Evolutionary conservation across 176 grass and related monocot species (phyloP).

Genomic region (Oryza officinalis): DNA sequence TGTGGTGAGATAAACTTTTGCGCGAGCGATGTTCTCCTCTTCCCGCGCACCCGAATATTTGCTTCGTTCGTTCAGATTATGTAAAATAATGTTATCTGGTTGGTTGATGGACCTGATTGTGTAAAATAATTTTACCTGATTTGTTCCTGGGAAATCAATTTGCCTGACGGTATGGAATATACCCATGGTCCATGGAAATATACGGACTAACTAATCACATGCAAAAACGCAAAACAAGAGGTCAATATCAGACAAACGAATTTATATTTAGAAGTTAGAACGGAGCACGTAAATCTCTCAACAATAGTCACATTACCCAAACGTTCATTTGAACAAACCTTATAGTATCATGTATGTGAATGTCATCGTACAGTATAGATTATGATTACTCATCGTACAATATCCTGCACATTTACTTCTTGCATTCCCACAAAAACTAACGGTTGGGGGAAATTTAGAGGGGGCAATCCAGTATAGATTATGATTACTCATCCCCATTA

Average conservation of each 20-base stretch:
- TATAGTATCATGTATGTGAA: not conserved
- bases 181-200: not conserved
- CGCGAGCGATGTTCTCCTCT: not conserved
- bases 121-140: not conserved
- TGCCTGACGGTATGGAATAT: not conserved
- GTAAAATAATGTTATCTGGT: slow-evolving; percentile 2
- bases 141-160: not conserved
- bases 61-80: slow-evolving; percentile 12
- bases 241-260: not conserved
- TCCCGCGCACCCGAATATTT: not conserved
- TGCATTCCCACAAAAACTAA: not conserved
- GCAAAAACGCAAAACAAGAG: not conserved
- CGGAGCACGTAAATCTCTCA: not conserved
- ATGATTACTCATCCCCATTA: not conserved
- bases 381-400: no score
- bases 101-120: not conserved
- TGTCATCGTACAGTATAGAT: not conserved
- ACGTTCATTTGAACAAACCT: not conserved
- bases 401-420: not conserved
- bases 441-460: no score
- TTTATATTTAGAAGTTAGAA: not conserved
- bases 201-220: not conserved
- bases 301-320: not conserved
- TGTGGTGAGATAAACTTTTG: not conserved
- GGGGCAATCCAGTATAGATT: not conserved